Evolutionary conservation across 2,329 filamentous ascomycete genomes (phyloP), one percentile per base, ranked within the genome.

Genomic region (Colletotrichum chrysophilum): DNA sequence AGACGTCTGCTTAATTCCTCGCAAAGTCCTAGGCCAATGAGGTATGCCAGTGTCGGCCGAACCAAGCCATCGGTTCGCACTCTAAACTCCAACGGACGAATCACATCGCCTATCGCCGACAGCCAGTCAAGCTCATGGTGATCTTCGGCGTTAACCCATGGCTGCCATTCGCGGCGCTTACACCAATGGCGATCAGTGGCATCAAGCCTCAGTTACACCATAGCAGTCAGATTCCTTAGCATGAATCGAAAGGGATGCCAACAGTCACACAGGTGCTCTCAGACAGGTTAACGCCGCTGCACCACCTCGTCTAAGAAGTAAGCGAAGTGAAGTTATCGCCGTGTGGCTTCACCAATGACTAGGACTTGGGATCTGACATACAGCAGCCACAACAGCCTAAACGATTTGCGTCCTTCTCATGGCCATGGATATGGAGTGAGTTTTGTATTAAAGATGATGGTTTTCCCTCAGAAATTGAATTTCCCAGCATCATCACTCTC

Each of bases 101-200:
- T 32, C 56, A 7, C 64, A 65, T 73, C 69, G 32, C 73, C 73
- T 73, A 75, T 75, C 73, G 48, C 73, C 73, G 73, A 75, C 58
- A 28, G 64, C 32, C 18, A 60, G 56, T 60, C 26, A 60, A 28
- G 56, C 56, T 32, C 16, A 60, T 18, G 56, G 21, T 60, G 7
- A 43, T 24, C 48, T 60, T 75, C 73, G 70, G 73, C 62, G 73
- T 75, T 75, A 75, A 30, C 16, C 16, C 26, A 34, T 14, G 24
- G 21, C 36, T 60, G 9, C 30, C 12, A 14, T 13, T 48, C 13
- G 24, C n/a, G 34, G 30, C 38, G 24, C 52, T 26, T 21, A 24
- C 26, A 38, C 56, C 24, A 66, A 24, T 24, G n/a, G 9, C 26
- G n/a, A 56, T 14, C 38, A 48, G n/a, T 38, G 14, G 10, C 48